Conservation (phyloP, 345 rosid genomes). For the Citrus maxima region DNA sequence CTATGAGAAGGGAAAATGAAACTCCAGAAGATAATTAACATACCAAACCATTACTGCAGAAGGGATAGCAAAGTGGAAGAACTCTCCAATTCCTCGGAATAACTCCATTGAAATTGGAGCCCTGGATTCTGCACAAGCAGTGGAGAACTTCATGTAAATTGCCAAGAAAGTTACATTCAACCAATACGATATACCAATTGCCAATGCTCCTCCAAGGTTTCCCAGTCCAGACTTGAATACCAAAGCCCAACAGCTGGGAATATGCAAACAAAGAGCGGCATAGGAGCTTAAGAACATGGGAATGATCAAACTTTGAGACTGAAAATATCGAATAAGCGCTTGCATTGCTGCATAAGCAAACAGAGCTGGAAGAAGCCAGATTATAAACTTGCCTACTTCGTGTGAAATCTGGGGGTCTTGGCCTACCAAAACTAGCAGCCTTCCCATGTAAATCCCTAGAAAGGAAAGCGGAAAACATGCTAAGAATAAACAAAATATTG, state of each 20-base stretch:
- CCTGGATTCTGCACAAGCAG: constrained; percentile 46
- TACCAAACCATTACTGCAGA: constrained; percentile 80
- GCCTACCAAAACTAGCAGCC: constrained; percentile 43
- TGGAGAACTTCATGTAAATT: constrained; percentile 43
- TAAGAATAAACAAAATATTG: constrained; percentile 40
- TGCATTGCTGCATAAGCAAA: constrained; percentile 40
- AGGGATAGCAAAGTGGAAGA: constrained; percentile 68
- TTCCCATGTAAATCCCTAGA: constrained; percentile 54
- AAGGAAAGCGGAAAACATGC: constrained; percentile 51
- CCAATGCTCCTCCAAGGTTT: constrained; percentile 53
- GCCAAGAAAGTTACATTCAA: constrained; percentile 45
- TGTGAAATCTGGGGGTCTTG: constrained; percentile 63
- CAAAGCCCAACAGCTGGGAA: constrained; percentile 58
- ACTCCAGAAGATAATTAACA: not conserved
- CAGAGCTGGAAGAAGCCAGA: constrained; percentile 60
- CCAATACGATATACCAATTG: constrained; percentile 53
- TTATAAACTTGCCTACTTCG: constrained; percentile 51
- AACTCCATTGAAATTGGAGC: constrained; percentile 38
- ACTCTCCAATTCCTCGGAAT: constrained; percentile 49
- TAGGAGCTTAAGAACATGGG: constrained; percentile 58
- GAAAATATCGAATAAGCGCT: constrained; percentile 55
- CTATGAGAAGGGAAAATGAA: not conserved
- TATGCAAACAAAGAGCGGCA: constrained; percentile 35
- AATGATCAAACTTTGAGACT: constrained; percentile 51
- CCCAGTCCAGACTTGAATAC: constrained; percentile 50